Base-by-base conservation (phyloP, 306 rosid genomes). In the Boehmeria nivea region DNA sequence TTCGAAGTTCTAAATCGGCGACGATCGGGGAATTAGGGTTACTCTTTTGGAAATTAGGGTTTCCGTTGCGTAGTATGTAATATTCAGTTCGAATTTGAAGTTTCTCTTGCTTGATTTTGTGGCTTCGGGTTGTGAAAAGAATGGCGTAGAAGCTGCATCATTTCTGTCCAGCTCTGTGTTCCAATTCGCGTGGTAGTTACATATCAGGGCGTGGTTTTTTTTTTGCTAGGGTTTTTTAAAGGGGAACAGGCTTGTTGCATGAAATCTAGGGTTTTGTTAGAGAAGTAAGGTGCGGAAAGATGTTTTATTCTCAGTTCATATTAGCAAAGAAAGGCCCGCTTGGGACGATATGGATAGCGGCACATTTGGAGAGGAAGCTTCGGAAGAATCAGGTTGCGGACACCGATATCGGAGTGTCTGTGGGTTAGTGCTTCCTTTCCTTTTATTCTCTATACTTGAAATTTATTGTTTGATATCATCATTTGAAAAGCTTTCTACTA, bases 271-370 rank as follows among this genome's bases (percentile, higher is more conserved):
- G 63, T 59, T 25, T 56, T 12, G 37, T 39, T 24, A 54, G 66
- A 20, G 53, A 66, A 43, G 72, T 74, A 65, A 63, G 57, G 64
- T 31, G 36, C 28, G 45, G 53, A 55, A 53, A 65, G 21, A 91
- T 93, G 99, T 93, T 93, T 76, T 93, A 93, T 74, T 93, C 99
- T 64, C 99, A 93, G 79, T 93, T 93, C 62, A 93, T 93, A 57
- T 81, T 93, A 88, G 99, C 99, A 54, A 93, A 93, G 75, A 93
- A 93, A 70, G 99, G 99, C 23, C 99, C 99, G 1, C 88, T 93
- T 28, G 99, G 99, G 78, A 93, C 99, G 1, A 88, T 93, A 83
- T 93, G 99, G 99, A 93, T 93, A 62, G 99, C 99, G 8, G 99
- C 99, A 4, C 99, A 93, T 79, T 81, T 93, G 74, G 99, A 93